Base-by-base conservation (phyloP, 345 rosid species). In the Acer negundo region DNA sequence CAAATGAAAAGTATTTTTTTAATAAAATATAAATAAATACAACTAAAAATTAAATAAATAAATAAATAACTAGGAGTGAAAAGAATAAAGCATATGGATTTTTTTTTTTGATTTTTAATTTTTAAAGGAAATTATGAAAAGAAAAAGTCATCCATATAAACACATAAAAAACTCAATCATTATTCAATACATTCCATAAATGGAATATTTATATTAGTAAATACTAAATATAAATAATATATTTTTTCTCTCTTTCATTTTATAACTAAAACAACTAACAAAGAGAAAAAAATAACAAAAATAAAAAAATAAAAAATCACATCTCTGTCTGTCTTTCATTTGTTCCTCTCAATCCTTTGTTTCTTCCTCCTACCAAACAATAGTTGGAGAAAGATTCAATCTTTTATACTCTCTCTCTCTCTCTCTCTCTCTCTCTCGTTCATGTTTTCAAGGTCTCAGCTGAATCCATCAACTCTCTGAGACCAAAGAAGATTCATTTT, bases 391-490 rank as follows among this genome's bases (percentile, higher is more conserved):
- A 38, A 59, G 24, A 71, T 79, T 61, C 74, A 79, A 78, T 78
- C 68, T 72, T 38, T 1, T 26, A 24, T 13, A 12, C 55, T 2
- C 46, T 2, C 53, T 11, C 22, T 0, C 51, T 23, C 64, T 46
- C 31, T 59, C 26, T 59, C 26, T 65, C 8, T 20, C 35, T 10
- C 15, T 26, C 53, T 46, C 23, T 76, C n/a, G 64, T 64, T 80
- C 79, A 55, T 70, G 49, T 64, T 75, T 80, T 55, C 79, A 44
- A 47, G 51, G 63, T 66, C 72, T 46, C 42, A 26, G n/a, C 64
- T 80, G 53, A 31, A 65, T 63, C 26, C 63, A 59, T 53, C n/a
- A 5, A 53, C 58, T 15, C 16, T 53, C 69, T 28, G 13, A 16
- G 23, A 64, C 55, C 70, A 22, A 38, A 13, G 17, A 70, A 70